These are phyloP conservation scores for Ilex aquifolium DNA, from an alignment of 257 asterid genomes.

Conservation along the genomic window DNA sequence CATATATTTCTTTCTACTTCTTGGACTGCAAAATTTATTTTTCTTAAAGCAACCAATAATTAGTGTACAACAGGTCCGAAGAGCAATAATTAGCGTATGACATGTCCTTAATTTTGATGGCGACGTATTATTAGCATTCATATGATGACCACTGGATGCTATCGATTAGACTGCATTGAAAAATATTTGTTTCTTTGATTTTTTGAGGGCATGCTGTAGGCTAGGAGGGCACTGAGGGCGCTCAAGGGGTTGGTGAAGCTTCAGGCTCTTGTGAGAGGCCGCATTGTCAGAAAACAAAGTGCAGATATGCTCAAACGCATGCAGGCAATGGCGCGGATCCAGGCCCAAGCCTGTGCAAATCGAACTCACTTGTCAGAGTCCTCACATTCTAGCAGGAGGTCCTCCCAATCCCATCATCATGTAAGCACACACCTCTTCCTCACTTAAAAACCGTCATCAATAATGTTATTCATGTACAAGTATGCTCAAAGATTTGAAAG, in stretches of 20 bases:
- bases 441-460: not conserved
- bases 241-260: conserved; percentile 89
- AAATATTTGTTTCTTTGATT: not conserved
- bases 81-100: too few relatives aligned
- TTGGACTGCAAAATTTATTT: not conserved
- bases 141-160: not conserved
- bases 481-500: too few relatives aligned
- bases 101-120: not conserved
- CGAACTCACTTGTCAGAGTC: conserved; percentile 40
- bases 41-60: too few relatives aligned
- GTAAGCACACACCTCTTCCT: conserved; percentile 31
- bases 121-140: not conserved
- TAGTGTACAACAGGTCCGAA: not conserved
- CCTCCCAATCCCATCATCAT: conserved; percentile 24
- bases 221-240: conserved; percentile 87
- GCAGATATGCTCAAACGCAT: conserved; percentile 81
- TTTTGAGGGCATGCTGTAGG: conserved; percentile 38
- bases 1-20: too few relatives aligned
- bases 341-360: conserved; percentile 80
- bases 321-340: conserved; percentile 97
- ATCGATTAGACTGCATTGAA: not conserved
- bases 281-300: conserved; percentile 80
- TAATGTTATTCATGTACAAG: too few relatives aligned
- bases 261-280: conserved; percentile 93
- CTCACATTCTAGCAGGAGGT: conserved; percentile 22